Conservation (phyloP, 805 yeast genomes). For the Peterozyma toletana region DNA sequence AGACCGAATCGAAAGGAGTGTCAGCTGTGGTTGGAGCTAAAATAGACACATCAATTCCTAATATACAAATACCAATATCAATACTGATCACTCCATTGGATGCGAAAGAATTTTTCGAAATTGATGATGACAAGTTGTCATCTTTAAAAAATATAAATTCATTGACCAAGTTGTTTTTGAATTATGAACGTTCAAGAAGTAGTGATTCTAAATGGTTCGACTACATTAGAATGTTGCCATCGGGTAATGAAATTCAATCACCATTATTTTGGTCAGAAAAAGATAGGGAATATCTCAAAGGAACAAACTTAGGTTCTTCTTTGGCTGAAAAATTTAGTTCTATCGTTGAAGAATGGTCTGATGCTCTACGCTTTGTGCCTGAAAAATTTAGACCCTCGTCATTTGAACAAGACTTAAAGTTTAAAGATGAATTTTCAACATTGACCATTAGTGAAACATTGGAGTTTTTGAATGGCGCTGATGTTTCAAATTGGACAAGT, state of each 20-base stretch:
- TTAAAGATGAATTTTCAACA: slow-evolving; percentile 4
- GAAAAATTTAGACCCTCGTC: slow-evolving; percentile 9
- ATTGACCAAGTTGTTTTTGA: slow-evolving; percentile 8
- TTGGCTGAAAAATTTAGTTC: slow-evolving; percentile 35
- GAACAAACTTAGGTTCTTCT: slow-evolving; percentile 63
- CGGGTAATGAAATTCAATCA: slow-evolving; percentile 35
- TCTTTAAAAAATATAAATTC: slow-evolving; percentile 2
- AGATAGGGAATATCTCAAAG: slow-evolving; percentile 45
- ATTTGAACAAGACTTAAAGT: slow-evolving; percentile 17
- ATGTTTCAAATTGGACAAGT: slow-evolving; percentile 43
- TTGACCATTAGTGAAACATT: slow-evolving; percentile 2
- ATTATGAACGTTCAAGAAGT: slow-evolving; percentile 9
- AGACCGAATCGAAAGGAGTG: slow-evolving; percentile 25
- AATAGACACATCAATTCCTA: slow-evolving; percentile 7
- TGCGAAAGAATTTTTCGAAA: slow-evolving; percentile 4
- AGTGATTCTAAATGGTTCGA: slow-evolving; percentile 13
- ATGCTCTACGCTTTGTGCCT: slow-evolving; percentile 15
- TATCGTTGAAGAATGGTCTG: slow-evolving; percentile 57
- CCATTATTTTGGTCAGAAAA: slow-evolving; percentile 61
- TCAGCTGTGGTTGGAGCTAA: slow-evolving; percentile 16
- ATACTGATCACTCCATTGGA: slow-evolving; percentile 2
- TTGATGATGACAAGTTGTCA: neutral
- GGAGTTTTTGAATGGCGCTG: slow-evolving; percentile 8
- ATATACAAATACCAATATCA: slow-evolving; percentile 4
- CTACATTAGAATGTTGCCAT: slow-evolving; percentile 27